Evolutionary conservation across 1,139 yeast species (phyloP).

Genomic region (Hyphopichia burtonii): DNA sequence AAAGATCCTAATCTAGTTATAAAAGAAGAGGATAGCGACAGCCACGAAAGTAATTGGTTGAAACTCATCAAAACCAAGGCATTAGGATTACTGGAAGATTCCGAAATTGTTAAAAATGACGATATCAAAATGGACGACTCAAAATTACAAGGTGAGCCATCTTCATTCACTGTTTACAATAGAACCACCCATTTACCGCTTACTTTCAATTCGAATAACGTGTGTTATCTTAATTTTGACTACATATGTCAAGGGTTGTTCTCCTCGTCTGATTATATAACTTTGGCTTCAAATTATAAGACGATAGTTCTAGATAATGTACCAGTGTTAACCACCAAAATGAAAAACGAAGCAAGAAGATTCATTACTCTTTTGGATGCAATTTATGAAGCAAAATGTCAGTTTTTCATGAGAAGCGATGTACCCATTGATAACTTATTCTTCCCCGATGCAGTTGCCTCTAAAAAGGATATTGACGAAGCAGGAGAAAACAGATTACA

Average conservation of each 20-base stretch:
- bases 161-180: slow-evolving; percentile 53
- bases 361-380: slow-evolving; percentile 69
- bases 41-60: slow-evolving; percentile 38
- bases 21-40: slow-evolving; percentile 17
- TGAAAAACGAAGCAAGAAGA: slow-evolving; percentile 68
- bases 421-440: slow-evolving; percentile 52
- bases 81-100: slow-evolving; percentile 12
- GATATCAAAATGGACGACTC: slow-evolving; percentile 15
- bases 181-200: slow-evolving; percentile 49
- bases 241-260: slow-evolving; percentile 58
- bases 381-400: slow-evolving; percentile 65
- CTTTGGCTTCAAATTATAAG: slow-evolving; percentile 58
- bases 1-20: slow-evolving; percentile 29
- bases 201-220: slow-evolving; percentile 31
- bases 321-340: slow-evolving; percentile 56
- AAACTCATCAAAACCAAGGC: slow-evolving; percentile 21
- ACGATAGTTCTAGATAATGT: slow-evolving; percentile 60
- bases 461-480: slow-evolving; percentile 12
- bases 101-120: slow-evolving; percentile 11
- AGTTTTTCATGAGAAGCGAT: slow-evolving; percentile 51
- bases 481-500: slow-evolving; percentile 29
- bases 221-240: slow-evolving; percentile 52
- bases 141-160: slow-evolving; percentile 21
- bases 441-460: slow-evolving; percentile 48
- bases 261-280: slow-evolving; percentile 70